Evolutionary conservation across 2,329 filamentous ascomycete species (phyloP), one percentile per base, ranked within the genome.

Genomic region (Drechslerella coelobrocha): DNA sequence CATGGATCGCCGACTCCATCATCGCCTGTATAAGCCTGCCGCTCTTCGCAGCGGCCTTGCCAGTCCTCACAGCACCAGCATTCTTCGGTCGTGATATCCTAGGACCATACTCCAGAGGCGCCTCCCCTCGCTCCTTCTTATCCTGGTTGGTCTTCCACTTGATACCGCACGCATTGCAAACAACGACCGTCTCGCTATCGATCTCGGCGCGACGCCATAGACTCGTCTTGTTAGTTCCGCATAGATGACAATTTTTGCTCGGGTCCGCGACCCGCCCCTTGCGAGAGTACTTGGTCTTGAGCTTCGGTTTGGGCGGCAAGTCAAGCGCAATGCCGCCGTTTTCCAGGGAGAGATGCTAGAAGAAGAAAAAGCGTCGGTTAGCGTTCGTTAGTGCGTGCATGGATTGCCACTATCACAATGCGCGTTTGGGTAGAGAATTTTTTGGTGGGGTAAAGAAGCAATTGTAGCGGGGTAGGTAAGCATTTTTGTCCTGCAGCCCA

Each of bases 141-240:
- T 69, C 65, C 24, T 69, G 65, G 31, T 74, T 75, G 1, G 75
- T 76, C 69, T 76, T 76, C 75, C 75, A 76, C 47, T 76, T 76
- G 37, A 76, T 76, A 4, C 75, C 75, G 27, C 75, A 76, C 2
- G 75, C 75, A 61, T 76, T 76, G 61, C 75, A 76, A 9, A 76
- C 74, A 14, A 75, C 75, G 19, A 75, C 75, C n/a, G 74, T 74
- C 43, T 76, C 74, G n/a, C 73, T 72, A 39, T 76, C 72, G 39
- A 76, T 74, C 59, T 75, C 74, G 19, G 75, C 75, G 19, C 75
- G 75, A n/a, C 75, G 68, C 75, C 75, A 76, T 2, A 76, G 68
- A 31, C 72, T 74, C 10, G 75, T 76, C 39, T 76, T 75, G 21
- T 73, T 74, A 7, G 75, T 76, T 51, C 75, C 69, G 55, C 75